Evolutionary conservation across 2,329 filamentous ascomycete genomes (phyloP), one percentile per base, ranked within the genome.

Genomic region (Fusarium metavorans): DNA sequence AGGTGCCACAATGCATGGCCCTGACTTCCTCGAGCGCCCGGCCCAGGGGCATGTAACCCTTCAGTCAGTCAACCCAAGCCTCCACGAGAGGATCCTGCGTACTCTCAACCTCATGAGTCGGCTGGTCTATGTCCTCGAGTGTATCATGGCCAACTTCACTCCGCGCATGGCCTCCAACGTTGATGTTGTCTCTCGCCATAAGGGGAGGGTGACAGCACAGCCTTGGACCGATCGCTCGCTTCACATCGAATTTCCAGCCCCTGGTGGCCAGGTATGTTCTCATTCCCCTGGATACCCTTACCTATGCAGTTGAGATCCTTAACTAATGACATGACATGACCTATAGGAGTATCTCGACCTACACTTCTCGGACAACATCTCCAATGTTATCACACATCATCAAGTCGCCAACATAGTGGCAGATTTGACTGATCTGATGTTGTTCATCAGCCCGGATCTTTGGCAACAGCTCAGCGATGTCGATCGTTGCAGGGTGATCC

Each of bases 221-320:
- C 27, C 27, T 54, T 54, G 48, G 48, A 30, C 48, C 6, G 27
- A 54, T 54, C 48, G 48, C 10, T 54, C 48, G 10, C 48, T 54
- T 20, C 18, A 32, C 48, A 30, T 54, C 27, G 18, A 54, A 32
- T 41, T 72, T 39, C 27, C 25, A 39, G 66, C 35, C 11, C 68
- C 60, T 5, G 65, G 56, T 23, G 43, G 39, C 30, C 25, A 64
- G n/a, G 65, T 74, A 64, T 45, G 50, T 43, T 58, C 13, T 14
- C 8, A 43, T 41, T 30, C 27, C 48, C 11, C 18, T 32, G 18
- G 18, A 32, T 20, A 30, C 13, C 16, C 27, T 18, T 32, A 18
- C 25, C 7, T 56, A 30, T 18, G 27, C 16, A 25, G 14, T n/a
- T 7, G 6, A 25, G 13, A 7, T n/a, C 9, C 25, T 43, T 20